These are phyloP conservation scores for Podospora pseudocomata DNA, from an alignment of 495 filamentous ascomycete genomes.

Conservation along the genomic window DNA sequence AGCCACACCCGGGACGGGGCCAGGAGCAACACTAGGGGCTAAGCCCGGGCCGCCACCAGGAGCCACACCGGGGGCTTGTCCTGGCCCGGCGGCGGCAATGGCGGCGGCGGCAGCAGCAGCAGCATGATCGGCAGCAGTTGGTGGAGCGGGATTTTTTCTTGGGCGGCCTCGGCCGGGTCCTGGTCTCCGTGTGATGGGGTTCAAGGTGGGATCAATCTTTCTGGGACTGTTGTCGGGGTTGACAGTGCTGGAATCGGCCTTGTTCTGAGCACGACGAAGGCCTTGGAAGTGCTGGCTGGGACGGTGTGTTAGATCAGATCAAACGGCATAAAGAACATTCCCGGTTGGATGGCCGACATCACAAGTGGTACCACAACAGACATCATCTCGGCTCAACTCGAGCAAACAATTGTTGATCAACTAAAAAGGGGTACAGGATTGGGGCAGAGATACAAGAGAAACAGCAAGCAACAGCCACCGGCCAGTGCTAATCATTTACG, in stretches of 20 bases:
- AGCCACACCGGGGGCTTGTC: not conserved
- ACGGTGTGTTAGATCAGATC: constrained; percentile 4
- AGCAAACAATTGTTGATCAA: not conserved
- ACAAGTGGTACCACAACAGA: not conserved
- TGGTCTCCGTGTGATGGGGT: constrained; percentile 49
- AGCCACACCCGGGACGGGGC: constrained; percentile 8
- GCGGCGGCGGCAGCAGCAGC: constrained; percentile 14
- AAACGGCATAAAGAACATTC: not conserved
- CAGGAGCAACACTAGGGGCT: constrained; percentile 3
- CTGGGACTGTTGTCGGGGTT: constrained; percentile 21
- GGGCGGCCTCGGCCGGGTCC: constrained; percentile 49
- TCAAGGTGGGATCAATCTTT: constrained; percentile 41
- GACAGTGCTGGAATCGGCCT: constrained; percentile 34
- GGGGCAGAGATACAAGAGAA: not conserved
- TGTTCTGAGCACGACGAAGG: constrained; percentile 45
- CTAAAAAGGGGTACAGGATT: not conserved
- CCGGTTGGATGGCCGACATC: not conserved
- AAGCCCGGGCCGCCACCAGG: not conserved
- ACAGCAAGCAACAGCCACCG: constrained; percentile 7
- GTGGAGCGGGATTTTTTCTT: constrained; percentile 31
- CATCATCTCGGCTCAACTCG: not conserved
- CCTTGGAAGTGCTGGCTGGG: constrained; percentile 51
- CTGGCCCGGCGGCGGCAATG: constrained; percentile 4
- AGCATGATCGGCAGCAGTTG: constrained; percentile 13
- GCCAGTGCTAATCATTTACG: constrained; percentile 5